phyloP scores from a whole-genome alignment of 2,329 filamentous ascomycete genomes.

The Aspergillus arachidicola region DNA sequence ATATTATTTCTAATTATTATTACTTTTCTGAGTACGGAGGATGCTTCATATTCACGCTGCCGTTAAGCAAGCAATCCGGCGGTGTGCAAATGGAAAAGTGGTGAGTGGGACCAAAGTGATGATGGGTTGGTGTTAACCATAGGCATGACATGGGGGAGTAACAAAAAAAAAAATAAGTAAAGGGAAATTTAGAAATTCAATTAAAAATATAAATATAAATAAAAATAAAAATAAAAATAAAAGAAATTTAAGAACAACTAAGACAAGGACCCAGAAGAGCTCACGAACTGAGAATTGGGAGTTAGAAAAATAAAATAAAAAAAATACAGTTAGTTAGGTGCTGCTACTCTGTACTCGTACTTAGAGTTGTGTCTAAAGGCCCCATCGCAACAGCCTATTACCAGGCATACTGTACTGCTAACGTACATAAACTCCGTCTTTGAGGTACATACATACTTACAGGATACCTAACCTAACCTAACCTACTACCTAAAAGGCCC shows the following conservation, averaged over 20 bases:
- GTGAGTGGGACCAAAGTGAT: conserved; percentile 2
- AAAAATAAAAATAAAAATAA: background rate
- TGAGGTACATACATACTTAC: conserved; percentile 4
- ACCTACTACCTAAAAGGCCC: background rate
- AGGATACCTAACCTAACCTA: conserved; percentile 1
- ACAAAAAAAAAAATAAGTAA: background rate
- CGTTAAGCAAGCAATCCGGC: background rate
- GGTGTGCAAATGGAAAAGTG: background rate
- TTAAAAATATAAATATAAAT: background rate
- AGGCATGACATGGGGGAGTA: background rate
- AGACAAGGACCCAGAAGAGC: conserved; percentile 22
- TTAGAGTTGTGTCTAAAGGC: background rate
- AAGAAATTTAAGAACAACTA: conserved; percentile 17
- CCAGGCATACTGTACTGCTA: background rate
- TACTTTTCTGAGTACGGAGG: background rate
- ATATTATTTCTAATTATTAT: conserved; percentile 6
- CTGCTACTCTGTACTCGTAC: background rate
- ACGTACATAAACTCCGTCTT: conserved; percentile 6
- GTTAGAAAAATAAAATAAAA: background rate
- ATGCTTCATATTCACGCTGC: background rate
- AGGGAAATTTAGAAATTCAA: conserved; percentile 12
- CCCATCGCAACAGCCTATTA: background rate
- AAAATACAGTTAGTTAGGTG: too few species aligned
- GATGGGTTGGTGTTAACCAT: background rate
- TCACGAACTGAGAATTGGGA: conserved; percentile 4